Percentiles rank a stretch among this genome's conserved stretches.
Evolutionary conservation across 2,329 filamentous ascomycete species (phyloP).

Genomic region (Fusarium nematophilum): DNA sequence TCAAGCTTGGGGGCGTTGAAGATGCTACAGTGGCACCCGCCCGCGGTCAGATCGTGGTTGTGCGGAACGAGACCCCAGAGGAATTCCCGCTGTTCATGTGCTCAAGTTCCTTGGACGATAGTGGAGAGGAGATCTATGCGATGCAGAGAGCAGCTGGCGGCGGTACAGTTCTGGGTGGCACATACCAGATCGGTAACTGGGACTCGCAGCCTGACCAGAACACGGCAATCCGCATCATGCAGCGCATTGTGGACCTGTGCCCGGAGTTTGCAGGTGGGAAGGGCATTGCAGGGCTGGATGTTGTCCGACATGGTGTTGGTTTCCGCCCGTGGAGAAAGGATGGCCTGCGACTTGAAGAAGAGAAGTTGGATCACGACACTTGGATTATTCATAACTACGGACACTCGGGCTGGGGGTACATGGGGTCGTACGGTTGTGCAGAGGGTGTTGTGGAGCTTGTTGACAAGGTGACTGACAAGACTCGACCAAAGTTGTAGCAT

Average conservation of each 20-base stretch:
- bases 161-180: conserved; percentile 82
- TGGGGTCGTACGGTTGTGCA: conserved; percentile 51
- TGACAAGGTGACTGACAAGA: conserved; percentile 10
- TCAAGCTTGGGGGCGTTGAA: conserved; percentile 74
- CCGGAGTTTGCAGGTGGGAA: conserved; percentile 69
- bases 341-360: conserved; percentile 76
- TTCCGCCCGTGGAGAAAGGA: conserved; percentile 76
- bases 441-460: conserved; percentile 23
- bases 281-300: conserved; percentile 74
- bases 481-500: conserved; percentile 6
- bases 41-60: conserved; percentile 78
- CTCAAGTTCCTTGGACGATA: conserved; percentile 76
- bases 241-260: conserved; percentile 69
- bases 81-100: conserved; percentile 64
- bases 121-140: conserved; percentile 76
- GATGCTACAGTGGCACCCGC: conserved; percentile 73
- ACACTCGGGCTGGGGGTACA: conserved; percentile 77
- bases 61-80: conserved; percentile 75
- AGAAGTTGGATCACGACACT: conserved; percentile 50
- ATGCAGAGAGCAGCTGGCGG: conserved; percentile 80
- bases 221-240: conserved; percentile 80
- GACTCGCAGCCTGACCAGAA: conserved; percentile 78
- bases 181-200: conserved; percentile 79
- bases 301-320: conserved; percentile 83
- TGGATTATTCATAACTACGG: conserved; percentile 77